phyloP scores from a whole-genome alignment of 208 protist species.

The Sergeia podlipaevii region DNA sequence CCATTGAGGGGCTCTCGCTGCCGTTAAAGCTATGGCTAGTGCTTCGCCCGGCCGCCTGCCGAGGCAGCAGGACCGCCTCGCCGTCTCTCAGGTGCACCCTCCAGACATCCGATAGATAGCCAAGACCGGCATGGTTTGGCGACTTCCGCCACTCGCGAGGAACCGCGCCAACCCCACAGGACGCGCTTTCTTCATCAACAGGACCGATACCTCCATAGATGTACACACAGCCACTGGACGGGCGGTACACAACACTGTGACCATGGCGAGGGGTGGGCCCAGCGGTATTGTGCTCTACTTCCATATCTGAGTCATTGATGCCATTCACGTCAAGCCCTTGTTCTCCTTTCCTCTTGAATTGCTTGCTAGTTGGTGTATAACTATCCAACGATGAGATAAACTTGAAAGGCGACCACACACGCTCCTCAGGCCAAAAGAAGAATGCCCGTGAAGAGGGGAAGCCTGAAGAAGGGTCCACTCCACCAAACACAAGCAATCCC shows the following conservation, averaged over 20 bases:
- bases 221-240: constrained; percentile 36
- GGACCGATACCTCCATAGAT: constrained; percentile 57
- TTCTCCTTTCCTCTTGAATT: too few relatives aligned
- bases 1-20: too few relatives aligned
- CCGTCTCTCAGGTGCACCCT: constrained; percentile 20
- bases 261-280: constrained; percentile 33
- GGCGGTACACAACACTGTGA: constrained; percentile 48
- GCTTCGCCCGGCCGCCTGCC: too few relatives aligned
- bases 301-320: too few relatives aligned
- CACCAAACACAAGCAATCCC: constrained; percentile 44
- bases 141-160: neutral
- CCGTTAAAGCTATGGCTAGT: too few relatives aligned
- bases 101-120: constrained; percentile 31
- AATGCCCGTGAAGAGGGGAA: constrained; percentile 1
- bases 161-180: neutral
- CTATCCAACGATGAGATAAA: too few relatives aligned
- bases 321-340: too few relatives aligned
- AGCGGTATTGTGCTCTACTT: neutral
- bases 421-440: constrained; percentile 26
- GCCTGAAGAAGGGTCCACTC: constrained; percentile 8
- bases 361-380: too few relatives aligned
- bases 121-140: neutral
- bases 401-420: constrained; percentile 23
- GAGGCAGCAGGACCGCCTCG: too few relatives aligned
- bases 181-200: neutral